A percentile compares a stretch with the other conserved stretches of the same genome.
Evolutionary conservation across 78 protist species (phyloP).

Genomic region (Parvularia atlantis): DNA sequence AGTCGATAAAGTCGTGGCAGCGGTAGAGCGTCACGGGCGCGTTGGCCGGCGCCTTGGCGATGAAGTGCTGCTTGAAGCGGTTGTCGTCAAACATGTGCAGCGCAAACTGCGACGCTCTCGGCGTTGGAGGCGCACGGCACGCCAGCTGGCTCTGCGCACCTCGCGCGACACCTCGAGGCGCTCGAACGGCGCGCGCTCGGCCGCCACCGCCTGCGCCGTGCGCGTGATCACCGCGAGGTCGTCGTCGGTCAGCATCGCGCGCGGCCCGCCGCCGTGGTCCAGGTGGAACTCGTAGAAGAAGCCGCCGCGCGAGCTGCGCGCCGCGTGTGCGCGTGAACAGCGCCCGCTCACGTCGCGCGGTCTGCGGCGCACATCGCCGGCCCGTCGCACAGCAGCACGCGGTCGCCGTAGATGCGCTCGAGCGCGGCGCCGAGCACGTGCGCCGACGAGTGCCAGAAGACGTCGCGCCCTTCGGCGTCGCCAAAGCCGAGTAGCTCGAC

Average conservation of each 20-base stretch:
- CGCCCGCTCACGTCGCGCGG: neutral
- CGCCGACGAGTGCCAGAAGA: slow-evolving; percentile 91
- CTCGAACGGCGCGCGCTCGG: neutral
- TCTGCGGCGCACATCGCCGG: neutral
- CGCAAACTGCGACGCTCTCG: slow-evolving; percentile 3
- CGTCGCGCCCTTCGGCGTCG: no score
- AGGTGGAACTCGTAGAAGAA: neutral
- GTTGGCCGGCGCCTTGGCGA: slow-evolving; percentile 72
- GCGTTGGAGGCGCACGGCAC: neutral
- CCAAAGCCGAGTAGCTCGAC: no score
- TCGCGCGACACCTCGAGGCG: neutral
- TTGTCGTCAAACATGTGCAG: slow-evolving; percentile 66
- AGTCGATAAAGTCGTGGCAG: slow-evolving; percentile 82
- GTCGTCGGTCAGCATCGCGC: neutral
- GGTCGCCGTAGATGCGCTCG: slow-evolving; percentile 53
- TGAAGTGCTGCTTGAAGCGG: slow-evolving; percentile 64
- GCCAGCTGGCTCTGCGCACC: neutral
- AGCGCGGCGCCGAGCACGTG: slow-evolving; percentile 89
- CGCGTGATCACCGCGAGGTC: neutral
- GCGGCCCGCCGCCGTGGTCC: no score
- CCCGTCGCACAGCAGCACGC: neutral
- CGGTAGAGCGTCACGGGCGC: slow-evolving; percentile 78
- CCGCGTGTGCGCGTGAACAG: neutral
- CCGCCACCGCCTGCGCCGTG: neutral
- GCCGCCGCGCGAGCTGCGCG: neutral